Base-by-base conservation (phyloP, 2,329 filamentous ascomycete species). In the Pleochaeta shiraiana region DNA sequence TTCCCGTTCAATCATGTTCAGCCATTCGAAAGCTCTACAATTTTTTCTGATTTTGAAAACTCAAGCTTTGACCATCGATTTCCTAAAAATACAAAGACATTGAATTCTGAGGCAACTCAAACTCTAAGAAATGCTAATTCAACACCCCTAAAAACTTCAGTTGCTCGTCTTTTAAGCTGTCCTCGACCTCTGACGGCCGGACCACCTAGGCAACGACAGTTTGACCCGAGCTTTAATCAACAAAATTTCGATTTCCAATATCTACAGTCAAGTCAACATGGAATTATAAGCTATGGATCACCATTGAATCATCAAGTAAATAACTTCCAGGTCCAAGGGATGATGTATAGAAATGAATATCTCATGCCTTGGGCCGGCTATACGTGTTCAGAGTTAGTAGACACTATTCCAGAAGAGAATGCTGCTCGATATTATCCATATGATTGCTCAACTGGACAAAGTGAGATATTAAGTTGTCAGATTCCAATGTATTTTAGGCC, bases 161-260 rank as follows among this genome's bases (percentile, higher is more conserved):
- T 65, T 39, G 39, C 53, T 31, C 21, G 37, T 34, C 21, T 45
- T n/a, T n/a, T 53, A 24, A 34, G n/a, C 28, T 60, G n/a, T 60
- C 30, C 45, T 50, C 69, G 70, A 31, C 72, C 72, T 33, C 68
- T 74, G 7, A 73, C 71, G n/a, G 72, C 72, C 28, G 72, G 72
- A 26, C 72, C 72, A 61, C 72, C 72, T 53, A 70, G 72, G 30
- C 70, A 72, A 50, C 68, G 72, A 31, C 67, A 70, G 55, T 66
- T 24, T 24, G 45, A 43, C 21, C 30, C 31, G 14, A 59, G 26
- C 28, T 59, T 59, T n/a, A 45, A 43, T 43, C 31, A 57, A 21
- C 33, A 19, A 43, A 33, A n/a, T 33, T 24, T n/a, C 24, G 26
- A 43, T 64, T 2, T 4, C 21, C 31, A 59, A n/a, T 30, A 45